A percentile compares a stretch with the other conserved stretches of the same genome.
Evolutionary conservation across 352 stramenopile species (phyloP).

Genomic region (Phytophthora aleatoria): DNA sequence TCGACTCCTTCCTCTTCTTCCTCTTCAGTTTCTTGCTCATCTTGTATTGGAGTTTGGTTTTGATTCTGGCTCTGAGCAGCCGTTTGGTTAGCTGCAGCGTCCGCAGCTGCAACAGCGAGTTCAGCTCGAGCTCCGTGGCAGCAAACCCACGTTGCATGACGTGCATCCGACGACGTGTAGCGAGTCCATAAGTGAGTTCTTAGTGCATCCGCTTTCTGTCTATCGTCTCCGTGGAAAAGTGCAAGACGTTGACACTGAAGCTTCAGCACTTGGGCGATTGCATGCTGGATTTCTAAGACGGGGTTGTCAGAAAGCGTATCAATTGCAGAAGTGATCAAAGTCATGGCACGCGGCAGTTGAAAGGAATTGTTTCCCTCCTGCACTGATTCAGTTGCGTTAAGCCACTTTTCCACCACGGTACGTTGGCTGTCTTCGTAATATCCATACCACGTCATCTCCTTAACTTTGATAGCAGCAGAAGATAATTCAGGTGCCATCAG

Average conservation of each 20-base stretch:
- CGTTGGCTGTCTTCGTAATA: constrained; percentile 51
- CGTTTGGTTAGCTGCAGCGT: constrained; percentile 22
- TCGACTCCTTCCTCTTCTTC: constrained; percentile 16
- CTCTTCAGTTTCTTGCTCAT: constrained; percentile 21
- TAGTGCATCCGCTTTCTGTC: constrained; percentile 25
- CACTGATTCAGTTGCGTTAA: constrained; percentile 46
- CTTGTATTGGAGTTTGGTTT: constrained; percentile 16
- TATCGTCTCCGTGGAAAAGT: constrained; percentile 43
- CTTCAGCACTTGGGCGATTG: constrained; percentile 32
- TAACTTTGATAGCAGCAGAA: constrained; percentile 32
- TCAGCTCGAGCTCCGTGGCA: constrained; percentile 30
- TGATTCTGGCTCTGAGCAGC: constrained; percentile 7
- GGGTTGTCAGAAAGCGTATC: constrained; percentile 12
- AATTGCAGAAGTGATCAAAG: constrained; percentile 32
- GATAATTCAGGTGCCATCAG: constrained; percentile 45
- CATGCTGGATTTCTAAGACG: constrained; percentile 24
- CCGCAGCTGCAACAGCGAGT: constrained; percentile 11
- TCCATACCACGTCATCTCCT: constrained; percentile 75
- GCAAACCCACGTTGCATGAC: constrained; percentile 60
- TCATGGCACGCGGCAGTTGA: constrained; percentile 39
- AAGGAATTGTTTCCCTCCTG: constrained; percentile 14
- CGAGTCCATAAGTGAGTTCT: constrained; percentile 50
- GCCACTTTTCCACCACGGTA: constrained; percentile 75
- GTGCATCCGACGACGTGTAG: constrained; percentile 40
- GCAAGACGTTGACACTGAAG: constrained; percentile 51